These are phyloP conservation scores for Colletotrichum filicis DNA, from an alignment of 2,329 filamentous ascomycete genomes.

Conservation along the genomic window DNA sequence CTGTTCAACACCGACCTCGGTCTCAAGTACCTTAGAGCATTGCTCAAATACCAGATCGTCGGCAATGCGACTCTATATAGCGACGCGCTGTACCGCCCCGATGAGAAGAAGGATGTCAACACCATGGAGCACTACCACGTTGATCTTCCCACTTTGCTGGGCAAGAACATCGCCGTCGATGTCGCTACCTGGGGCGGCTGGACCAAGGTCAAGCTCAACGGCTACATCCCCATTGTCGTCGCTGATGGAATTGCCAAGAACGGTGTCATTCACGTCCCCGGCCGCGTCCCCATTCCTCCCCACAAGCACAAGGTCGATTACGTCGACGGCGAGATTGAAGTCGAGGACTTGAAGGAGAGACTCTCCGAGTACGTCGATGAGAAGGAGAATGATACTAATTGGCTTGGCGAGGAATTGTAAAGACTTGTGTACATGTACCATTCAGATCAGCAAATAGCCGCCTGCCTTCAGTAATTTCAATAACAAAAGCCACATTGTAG, in stretches of 20 bases:
- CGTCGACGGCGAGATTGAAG: conserved; percentile 59
- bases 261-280: conserved; percentile 84
- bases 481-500: background rate
- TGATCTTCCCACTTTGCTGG: conserved; percentile 80
- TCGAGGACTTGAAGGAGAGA: conserved; percentile 71
- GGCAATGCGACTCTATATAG: conserved; percentile 83
- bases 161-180: conserved; percentile 76
- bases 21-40: conserved; percentile 78
- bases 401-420: conserved; percentile 29
- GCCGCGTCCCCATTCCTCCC: conserved; percentile 80
- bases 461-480: background rate
- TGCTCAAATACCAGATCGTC: conserved; percentile 84
- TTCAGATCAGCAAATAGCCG: background rate
- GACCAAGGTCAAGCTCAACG: conserved; percentile 80
- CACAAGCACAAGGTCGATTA: conserved; percentile 57
- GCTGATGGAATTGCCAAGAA: conserved; percentile 80
- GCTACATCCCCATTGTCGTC: conserved; percentile 71
- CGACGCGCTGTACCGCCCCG: conserved; percentile 77
- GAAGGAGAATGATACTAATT: conserved; percentile 14
- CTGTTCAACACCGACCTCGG: conserved; percentile 82
- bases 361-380: conserved; percentile 56
- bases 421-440: background rate
- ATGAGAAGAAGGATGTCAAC: conserved; percentile 42
- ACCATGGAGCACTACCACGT: conserved; percentile 68
- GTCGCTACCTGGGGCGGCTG: conserved; percentile 75